Base-by-base conservation (phyloP, 768 basidiomycete species). In the Boletellus ananas region DNA sequence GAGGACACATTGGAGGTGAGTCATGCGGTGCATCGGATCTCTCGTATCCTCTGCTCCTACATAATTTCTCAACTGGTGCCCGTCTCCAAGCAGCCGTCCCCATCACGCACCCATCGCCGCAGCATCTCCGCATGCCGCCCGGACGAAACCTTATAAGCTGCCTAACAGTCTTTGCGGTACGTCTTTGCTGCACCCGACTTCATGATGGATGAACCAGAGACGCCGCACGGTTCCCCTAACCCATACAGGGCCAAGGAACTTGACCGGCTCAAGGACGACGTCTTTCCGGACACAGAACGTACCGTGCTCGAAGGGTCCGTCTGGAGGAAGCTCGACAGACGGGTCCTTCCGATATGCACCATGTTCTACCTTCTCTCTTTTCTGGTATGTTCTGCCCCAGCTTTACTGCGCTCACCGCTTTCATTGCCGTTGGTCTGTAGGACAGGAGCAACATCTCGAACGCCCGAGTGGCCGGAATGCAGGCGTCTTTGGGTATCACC, bases 381-480 rank as follows among this genome's bases (percentile, higher is more conserved):
- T 61, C 51, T 81, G 63, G 80, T 81, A 47, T 54, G 79, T 43
- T 18, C 49, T 34, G 11, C 12, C n/a, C 14, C 34, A 9, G 31
- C 14, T 23, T 29, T 18, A 3, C 7, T 42, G 1, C 25, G 11
- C 17, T 23, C 31, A 43, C 17, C 11, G 1, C 41, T 43, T 37
- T 52, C 13, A 17, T 27, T 42, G 10, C 16, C 12, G 21, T 18
- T 10, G 21, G 37, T 31, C 20, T 13, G 21, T 53, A 67, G 79
- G 47, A 78, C 45, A 57, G 61, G 18, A 68, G 57, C 39, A 81
- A 83, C 56, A 68, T 83, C 34, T 75, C 74, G 25, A 84, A 83
- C 52, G 83, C 81, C 36, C 73, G 76, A n/a, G 73, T 83, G 6
- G 83, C 81, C 10, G 83, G 83, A 11, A 59, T 85, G 51, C 79